Conservation (phyloP, 495 filamentous ascomycete species). For the Venustampulla echinocandica region DNA sequence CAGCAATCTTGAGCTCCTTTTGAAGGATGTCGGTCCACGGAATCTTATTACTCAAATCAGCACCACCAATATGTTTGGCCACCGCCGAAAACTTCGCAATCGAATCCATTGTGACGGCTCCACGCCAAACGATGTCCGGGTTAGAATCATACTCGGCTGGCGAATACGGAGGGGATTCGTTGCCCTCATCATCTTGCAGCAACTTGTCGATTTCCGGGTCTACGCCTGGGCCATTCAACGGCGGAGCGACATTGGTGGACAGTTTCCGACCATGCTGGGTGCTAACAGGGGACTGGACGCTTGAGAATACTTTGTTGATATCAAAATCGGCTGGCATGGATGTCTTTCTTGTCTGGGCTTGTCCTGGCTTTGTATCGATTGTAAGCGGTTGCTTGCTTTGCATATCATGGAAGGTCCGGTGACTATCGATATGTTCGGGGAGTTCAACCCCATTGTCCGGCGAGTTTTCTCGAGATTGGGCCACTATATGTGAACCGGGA, state of each 20-base stretch:
- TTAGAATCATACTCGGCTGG: constrained; percentile 65
- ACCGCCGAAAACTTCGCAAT: constrained; percentile 63
- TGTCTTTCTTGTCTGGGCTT: constrained; percentile 8
- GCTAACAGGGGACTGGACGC: constrained; percentile 50
- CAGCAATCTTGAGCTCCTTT: constrained; percentile 60
- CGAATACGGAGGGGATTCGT: constrained; percentile 78
- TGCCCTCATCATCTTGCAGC: constrained; percentile 74
- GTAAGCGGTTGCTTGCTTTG: constrained; percentile 30
- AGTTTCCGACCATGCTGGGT: constrained; percentile 34
- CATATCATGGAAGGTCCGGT: constrained; percentile 28
- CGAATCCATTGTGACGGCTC: constrained; percentile 65
- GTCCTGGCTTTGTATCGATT: constrained; percentile 39
- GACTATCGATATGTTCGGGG: constrained; percentile 19
- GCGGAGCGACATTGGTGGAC: constrained; percentile 31
- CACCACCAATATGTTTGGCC: constrained; percentile 80
- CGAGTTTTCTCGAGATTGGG: constrained; percentile 23
- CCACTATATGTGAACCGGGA: constrained; percentile 25
- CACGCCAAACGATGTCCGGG: constrained; percentile 63
- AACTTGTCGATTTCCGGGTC: constrained; percentile 90
- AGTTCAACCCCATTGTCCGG: constrained; percentile 21
- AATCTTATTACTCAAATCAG: constrained; percentile 51
- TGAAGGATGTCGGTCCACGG: constrained; percentile 68
- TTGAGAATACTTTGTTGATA: constrained; percentile 61
- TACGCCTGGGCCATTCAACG: constrained; percentile 40
- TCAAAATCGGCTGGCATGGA: constrained; percentile 50